Conservation (phyloP, 176 grass and related monocot species). For the Elaeis guineensis region DNA sequence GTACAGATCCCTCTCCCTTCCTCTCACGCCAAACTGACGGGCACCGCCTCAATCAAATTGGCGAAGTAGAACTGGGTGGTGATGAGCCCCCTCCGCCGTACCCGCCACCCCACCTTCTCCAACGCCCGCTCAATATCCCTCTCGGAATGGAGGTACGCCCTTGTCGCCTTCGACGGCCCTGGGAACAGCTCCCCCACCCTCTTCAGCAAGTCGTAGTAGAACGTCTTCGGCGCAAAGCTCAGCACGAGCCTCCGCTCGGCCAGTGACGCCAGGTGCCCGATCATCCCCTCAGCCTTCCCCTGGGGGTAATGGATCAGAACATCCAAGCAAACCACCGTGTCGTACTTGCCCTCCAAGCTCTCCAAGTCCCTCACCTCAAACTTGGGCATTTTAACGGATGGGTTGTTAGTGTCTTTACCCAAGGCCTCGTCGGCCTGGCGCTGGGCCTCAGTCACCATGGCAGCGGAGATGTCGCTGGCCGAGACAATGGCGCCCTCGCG, state of each 20-base stretch:
- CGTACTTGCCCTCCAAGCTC: conserved; percentile 41
- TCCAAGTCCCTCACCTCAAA: conserved; percentile 71
- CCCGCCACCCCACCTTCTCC: conserved; percentile 56
- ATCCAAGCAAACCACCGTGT: conserved; percentile 87
- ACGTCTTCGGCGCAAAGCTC: conserved; percentile 82
- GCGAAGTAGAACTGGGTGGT: conserved; percentile 98
- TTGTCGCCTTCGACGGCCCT: conserved; percentile 79
- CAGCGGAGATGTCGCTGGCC: conserved; percentile 68
- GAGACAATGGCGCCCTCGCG: conserved; percentile 44
- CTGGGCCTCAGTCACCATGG: conserved; percentile 80
- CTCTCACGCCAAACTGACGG: conserved; percentile 18
- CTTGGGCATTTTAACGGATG: conserved; percentile 44
- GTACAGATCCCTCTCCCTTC: no score
- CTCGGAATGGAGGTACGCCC: conserved; percentile 79
- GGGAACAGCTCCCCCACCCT: conserved; percentile 86
- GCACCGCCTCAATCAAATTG: conserved; percentile 72
- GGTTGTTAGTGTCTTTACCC: not conserved
- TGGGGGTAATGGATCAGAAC: conserved; percentile 89
- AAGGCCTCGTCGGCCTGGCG: conserved; percentile 33
- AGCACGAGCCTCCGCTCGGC: conserved; percentile 61
- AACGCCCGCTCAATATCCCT: conserved; percentile 71
- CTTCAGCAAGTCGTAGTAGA: conserved; percentile 78
- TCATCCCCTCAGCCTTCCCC: conserved; percentile 75
- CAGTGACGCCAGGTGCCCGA: conserved; percentile 70
- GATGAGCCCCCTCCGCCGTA: conserved; percentile 61